A percentile compares a stretch with the other conserved stretches of the same genome.
Evolutionary conservation across 2,329 filamentous ascomycete genomes (phyloP).

Genomic region (Nothomitra cinnamomea): DNA sequence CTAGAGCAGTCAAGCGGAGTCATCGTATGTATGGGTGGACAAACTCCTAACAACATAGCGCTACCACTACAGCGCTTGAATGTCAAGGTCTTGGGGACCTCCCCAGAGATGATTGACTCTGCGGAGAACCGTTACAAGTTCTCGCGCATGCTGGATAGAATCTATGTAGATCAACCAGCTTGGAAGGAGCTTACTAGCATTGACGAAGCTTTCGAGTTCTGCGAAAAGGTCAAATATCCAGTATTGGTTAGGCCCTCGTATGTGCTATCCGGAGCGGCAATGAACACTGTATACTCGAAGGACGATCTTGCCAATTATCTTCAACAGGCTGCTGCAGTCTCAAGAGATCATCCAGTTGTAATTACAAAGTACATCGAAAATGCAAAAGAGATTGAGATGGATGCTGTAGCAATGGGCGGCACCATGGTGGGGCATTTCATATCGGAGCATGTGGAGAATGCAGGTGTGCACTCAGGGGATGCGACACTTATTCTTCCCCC

Average conservation of each 20-base stretch:
- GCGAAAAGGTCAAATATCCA: slow-evolving; percentile 75
- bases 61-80: slow-evolving; percentile 75
- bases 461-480: slow-evolving; percentile 95
- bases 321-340: slow-evolving; percentile 81
- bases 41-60: slow-evolving; percentile 96
- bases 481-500: slow-evolving; percentile 89
- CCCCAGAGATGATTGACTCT: slow-evolving; percentile 95
- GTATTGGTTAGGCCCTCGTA: slow-evolving; percentile 93
- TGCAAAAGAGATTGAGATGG: slow-evolving; percentile 99
- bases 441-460: slow-evolving; percentile 97
- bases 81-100: slow-evolving; percentile 85
- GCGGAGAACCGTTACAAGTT: slow-evolving; percentile 98
- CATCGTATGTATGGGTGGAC: slow-evolving; percentile 89
- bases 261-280: slow-evolving; percentile 88
- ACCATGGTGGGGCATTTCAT: slow-evolving; percentile 89
- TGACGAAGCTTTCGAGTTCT: slow-evolving; percentile 76
- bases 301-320: slow-evolving; percentile 81
- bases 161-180: slow-evolving; percentile 85
- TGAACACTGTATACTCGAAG: slow-evolving; percentile 98
- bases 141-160: slow-evolving; percentile 90
- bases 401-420: slow-evolving; percentile 83
- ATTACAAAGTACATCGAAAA: slow-evolving; percentile 99
- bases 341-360: slow-evolving; percentile 87
- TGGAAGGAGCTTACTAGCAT: slow-evolving; percentile 98
- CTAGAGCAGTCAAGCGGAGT: slow-evolving; percentile 71